Conservation (phyloP, 805 yeast genomes). For the Metschnikowia peoriensis region DNA sequence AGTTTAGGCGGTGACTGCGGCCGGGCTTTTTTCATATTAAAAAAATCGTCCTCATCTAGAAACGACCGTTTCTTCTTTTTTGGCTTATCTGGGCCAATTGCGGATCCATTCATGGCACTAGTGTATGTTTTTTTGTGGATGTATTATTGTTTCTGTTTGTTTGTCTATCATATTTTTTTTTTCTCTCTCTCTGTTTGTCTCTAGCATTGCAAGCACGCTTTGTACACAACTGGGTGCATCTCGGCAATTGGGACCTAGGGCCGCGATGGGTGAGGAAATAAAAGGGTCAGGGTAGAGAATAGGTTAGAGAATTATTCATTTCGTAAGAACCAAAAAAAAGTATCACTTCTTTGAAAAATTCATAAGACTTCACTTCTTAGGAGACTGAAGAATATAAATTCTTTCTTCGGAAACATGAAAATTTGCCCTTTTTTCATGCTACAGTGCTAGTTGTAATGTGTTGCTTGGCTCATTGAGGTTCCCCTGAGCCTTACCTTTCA, state of each 20-base stretch:
- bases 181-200: no score
- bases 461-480: no score
- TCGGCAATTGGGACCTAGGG: background rate
- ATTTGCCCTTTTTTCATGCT: no score
- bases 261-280: background rate
- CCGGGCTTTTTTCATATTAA: constrained; percentile 20
- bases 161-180: no score
- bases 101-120: background rate
- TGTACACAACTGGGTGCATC: background rate
- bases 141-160: background rate
- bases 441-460: no score
- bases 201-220: background rate
- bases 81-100: background rate
- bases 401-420: no score
- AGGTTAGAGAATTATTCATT: no score
- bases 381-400: no score
- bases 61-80: constrained; percentile 14
- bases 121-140: background rate
- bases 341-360: no score
- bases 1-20: constrained; percentile 2
- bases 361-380: no score
- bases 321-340: no score
- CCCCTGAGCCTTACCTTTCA: no score
- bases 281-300: background rate
- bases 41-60: constrained; percentile 30